Base-by-base conservation (phyloP, 2,329 filamentous ascomycete species). In the Cladorrhinum sp. region DNA sequence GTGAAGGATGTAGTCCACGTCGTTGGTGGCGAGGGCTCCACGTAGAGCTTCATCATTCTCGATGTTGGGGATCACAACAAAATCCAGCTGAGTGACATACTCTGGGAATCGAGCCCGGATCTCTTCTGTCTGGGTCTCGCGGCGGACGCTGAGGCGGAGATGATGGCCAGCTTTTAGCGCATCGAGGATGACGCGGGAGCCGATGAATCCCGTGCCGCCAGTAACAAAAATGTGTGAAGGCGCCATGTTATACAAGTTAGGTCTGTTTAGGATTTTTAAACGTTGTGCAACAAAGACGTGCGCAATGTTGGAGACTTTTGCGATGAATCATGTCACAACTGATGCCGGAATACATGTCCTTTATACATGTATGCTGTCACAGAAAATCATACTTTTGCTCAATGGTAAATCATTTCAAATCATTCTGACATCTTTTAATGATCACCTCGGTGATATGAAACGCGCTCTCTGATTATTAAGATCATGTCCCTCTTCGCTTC, bases 171-270 rank as follows among this genome's bases (percentile, higher is more conserved):
- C 61, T 27, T 60, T 51, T 25, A 63, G 55, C 1, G 61, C 32
- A 45, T 63, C 58, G 1, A 25, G 24, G 2, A 60, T 50, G 8
- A 60, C 55, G 4, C 58, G 61, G 3, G 61, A 58, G 12, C 61
- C 61, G 25, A 63, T 63, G 41, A 63, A 63, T 36, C 61, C 61
- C 12, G 58, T 60, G 13, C 48, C 55, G 22, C 61, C 61, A 2
- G 61, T 63, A 32, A 60, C 48, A 32, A 63, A 60, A 22, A 63
- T 53, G 45, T 29, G 54, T 3, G 55, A 58, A 18, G 29, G 20
- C 3, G 36, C 12, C 53, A 56, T 56, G 36, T 5, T 45, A n/a
- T 18, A 22, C 20, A 7, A 5, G 6, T 32, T 32, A n/a, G n/a
- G 29, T 7, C 13, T 32, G 29, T 7, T 32, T 7, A 32, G 29